Base-by-base conservation (phyloP, 2,329 filamentous ascomycete genomes). In the Aspergillus eucalypticola region DNA sequence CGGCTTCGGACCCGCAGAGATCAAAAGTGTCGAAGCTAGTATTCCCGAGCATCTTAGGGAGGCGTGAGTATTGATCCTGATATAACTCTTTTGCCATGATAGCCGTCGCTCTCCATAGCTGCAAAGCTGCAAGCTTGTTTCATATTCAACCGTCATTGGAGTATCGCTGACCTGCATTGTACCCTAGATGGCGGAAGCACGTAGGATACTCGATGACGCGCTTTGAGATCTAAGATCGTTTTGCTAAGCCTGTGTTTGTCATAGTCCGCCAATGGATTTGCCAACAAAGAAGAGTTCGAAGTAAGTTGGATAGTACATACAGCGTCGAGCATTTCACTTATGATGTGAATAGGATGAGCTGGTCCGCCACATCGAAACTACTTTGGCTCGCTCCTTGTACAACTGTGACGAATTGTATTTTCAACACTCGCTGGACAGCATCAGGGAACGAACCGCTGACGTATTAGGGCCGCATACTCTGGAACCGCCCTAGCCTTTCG, bases 311-410 rank as follows among this genome's bases (percentile, higher is more conserved):
- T 8, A 10, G 2, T 15, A 15, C 32, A 25, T n/a, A 21, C 8
- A 27, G 13, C 15, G 27, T 29, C 15, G 29, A 17, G n/a, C 32
- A 21, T 5, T 41, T 48, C 46, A 23, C 62, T 67, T 10, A 27
- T 10, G 4, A n/a, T 21, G 21, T 83, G 95, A 82, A 87, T 82
- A 75, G 93, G 35, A 59, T 49, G 61, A 96, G 73, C 85, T 96
- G 59, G 92, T 99, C 65, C 89, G 89, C 66, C 95, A 99, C 82
- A 91, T 99, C 72, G 95, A 99, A 80, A 98, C 95, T 3, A 96
- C 93, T 3, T 84, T 99, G 63, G 95, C 95, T 64, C 91, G 95
- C 62, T 97, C 93, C 72, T 86, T 99, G 76, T 98, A 94, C 86
- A 99, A 99, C 79, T 99, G 95, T 79, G 93, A 99, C 81, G 95